Evolutionary conservation across 1,284 basidiomycete species (phyloP), one percentile per base, ranked within the genome.

Genomic region (Pterula multifida): DNA sequence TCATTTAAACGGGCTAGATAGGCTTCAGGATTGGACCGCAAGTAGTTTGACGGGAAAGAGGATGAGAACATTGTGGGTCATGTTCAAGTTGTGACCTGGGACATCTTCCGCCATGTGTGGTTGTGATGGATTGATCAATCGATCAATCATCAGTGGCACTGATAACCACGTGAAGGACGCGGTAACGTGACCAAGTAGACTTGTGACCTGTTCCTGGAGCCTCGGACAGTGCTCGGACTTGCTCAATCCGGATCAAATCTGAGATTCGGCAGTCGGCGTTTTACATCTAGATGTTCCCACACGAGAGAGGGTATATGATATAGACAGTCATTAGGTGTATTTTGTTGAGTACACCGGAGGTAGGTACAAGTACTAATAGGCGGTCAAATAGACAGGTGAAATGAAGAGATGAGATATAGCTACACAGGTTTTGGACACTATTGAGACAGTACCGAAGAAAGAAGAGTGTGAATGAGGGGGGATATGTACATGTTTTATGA

Each of bases 401-500:
- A 6, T 32, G 21, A 42, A 22, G 39, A 42, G 17, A 42, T 17
- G 21, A 22, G 13, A 42, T 42, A 42, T 6, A 17, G 39, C 39
- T 42, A 42, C 39, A 42, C 9, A 17, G 39, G 28, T 32, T 32
- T 42, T 42, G 39, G 39, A 42, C 39, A 42, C 39, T 42, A 42
- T 42, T 17, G 39, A 42, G 39, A 42, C 39, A 42, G 39, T 42
- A 17, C 9, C 17, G 39, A 42, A 42, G 39, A 42, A 22, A 17
- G 19, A 22, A 42, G 13, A 42, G 19, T 17, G 4, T 4, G 21
- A 42, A 42, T 22, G 21, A 22, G 21, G 39, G 45, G 23, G 45
- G 4, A 25, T 28, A 25, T n/a, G n/a, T n/a, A n/a, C n/a, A n/a
- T n/a, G n/a, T n/a, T n/a, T n/a, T n/a, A n/a, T n/a, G n/a, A n/a